Evolutionary conservation across 768 basidiomycete genomes (phyloP).

Genomic region (Boletus subparvulus): DNA sequence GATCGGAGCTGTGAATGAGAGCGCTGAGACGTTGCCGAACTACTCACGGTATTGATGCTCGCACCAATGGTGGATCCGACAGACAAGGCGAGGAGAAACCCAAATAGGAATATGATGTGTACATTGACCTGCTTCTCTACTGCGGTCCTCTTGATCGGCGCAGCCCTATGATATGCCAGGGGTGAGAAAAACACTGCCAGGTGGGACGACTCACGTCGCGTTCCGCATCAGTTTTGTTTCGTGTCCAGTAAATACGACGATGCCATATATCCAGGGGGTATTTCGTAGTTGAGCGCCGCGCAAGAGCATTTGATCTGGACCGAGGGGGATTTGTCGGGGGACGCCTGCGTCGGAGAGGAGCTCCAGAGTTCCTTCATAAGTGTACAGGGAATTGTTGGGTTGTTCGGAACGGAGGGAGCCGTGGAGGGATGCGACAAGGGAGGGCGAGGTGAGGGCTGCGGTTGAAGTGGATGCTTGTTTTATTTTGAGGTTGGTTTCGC

Average conservation of each 20-base stretch:
- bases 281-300: slow-evolving; percentile 95
- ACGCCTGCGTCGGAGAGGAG: slow-evolving; percentile 53
- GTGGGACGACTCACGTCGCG: slow-evolving; percentile 72
- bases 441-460: slow-evolving; percentile 71
- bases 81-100: slow-evolving; percentile 81
- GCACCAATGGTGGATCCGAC: slow-evolving; percentile 90
- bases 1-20: slow-evolving; percentile 1
- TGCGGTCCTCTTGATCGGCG: slow-evolving; percentile 95
- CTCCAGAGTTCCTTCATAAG: slow-evolving; percentile 83
- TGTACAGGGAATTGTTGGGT: slow-evolving; percentile 96
- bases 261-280: slow-evolving; percentile 93
- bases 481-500: slow-evolving; percentile 98
- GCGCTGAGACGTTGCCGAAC: not conserved
- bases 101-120: slow-evolving; percentile 94
- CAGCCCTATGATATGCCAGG: slow-evolving; percentile 53
- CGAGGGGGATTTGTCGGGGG: slow-evolving; percentile 83
- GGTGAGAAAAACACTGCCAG: not conserved
- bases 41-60: slow-evolving; percentile 73
- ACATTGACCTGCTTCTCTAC: slow-evolving; percentile 95
- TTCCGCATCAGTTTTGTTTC: slow-evolving; percentile 99
- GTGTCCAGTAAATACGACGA: slow-evolving; percentile 94
- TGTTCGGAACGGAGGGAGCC: slow-evolving; percentile 93
- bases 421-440: slow-evolving; percentile 65
- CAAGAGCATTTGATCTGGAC: slow-evolving; percentile 91
- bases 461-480: slow-evolving; percentile 92